Evolutionary conservation across 768 basidiomycete genomes (phyloP).

Genomic region (Scleroderma bovista): DNA sequence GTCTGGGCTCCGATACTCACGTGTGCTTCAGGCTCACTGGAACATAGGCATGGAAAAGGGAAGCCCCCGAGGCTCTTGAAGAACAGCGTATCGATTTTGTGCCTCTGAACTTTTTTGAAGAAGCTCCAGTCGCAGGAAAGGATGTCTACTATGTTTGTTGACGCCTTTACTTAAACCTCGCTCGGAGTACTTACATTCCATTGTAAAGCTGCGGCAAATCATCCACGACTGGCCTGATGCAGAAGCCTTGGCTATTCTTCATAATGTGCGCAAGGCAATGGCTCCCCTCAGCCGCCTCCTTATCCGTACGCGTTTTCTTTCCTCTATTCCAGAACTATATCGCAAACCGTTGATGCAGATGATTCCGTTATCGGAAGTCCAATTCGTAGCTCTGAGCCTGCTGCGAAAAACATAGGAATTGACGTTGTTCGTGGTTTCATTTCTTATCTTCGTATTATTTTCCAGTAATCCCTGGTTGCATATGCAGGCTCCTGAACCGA

Average conservation of each 20-base stretch:
- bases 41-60: not conserved
- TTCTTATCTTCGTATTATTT: not conserved
- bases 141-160: constrained; percentile 29
- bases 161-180: constrained; percentile 1
- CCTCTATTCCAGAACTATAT: too few species aligned
- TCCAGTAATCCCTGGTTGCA: not conserved
- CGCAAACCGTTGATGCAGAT: not conserved
- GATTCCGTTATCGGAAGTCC: not conserved
- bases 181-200: not conserved
- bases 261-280: constrained; percentile 26
- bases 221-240: constrained; percentile 33
- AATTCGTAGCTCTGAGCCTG: not conserved
- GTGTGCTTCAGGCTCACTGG: not conserved
- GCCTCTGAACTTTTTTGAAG: not conserved
- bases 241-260: constrained; percentile 20
- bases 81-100: not conserved
- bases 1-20: constrained; percentile 6
- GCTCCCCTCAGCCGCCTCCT: constrained; percentile 26
- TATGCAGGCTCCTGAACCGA: constrained; percentile 32
- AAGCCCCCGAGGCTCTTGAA: not conserved
- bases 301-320: constrained; percentile 21
- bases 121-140: constrained; percentile 3
- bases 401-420: not conserved
- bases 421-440: not conserved
- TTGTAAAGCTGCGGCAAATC: constrained; percentile 16